Conservation (phyloP, 768 basidiomycete species). For the Psilocybe cubensis region DNA sequence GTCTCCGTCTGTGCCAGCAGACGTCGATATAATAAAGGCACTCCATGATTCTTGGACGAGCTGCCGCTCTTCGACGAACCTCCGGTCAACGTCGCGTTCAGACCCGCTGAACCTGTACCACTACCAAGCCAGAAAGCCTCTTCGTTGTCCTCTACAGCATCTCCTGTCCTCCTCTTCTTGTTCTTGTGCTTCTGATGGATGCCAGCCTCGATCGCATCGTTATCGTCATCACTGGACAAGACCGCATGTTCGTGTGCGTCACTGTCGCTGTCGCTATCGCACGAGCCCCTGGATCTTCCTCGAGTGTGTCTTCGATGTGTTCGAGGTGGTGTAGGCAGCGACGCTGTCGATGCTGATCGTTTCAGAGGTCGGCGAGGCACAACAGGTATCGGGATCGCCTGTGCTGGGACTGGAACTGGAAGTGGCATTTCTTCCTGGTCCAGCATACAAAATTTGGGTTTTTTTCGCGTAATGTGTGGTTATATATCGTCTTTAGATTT, state of each 20-base stretch:
- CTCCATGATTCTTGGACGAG: conserved; percentile 16
- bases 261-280: conserved; percentile 50
- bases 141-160: conserved; percentile 44
- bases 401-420: conserved; percentile 14
- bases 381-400: conserved; percentile 1
- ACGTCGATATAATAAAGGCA: conserved; percentile 41
- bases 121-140: conserved; percentile 55
- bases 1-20: conserved; percentile 28
- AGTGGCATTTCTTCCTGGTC: conserved; percentile 25
- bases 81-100: conserved; percentile 20
- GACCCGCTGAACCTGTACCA: not conserved
- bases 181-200: conserved; percentile 5
- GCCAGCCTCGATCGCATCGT: conserved; percentile 14
- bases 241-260: conserved; percentile 33
- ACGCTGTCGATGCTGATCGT: conserved; percentile 66
- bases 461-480: not conserved
- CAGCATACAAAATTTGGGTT: not conserved
- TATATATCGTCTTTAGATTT: not conserved
- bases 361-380: conserved; percentile 48
- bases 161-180: conserved; percentile 45
- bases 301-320: conserved; percentile 55
- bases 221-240: conserved; percentile 41
- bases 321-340: conserved; percentile 69
- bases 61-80: conserved; percentile 12
- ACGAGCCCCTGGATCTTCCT: conserved; percentile 43